Base-by-base conservation (phyloP, 345 rosid genomes). In the Eucalyptus caleyi region DNA sequence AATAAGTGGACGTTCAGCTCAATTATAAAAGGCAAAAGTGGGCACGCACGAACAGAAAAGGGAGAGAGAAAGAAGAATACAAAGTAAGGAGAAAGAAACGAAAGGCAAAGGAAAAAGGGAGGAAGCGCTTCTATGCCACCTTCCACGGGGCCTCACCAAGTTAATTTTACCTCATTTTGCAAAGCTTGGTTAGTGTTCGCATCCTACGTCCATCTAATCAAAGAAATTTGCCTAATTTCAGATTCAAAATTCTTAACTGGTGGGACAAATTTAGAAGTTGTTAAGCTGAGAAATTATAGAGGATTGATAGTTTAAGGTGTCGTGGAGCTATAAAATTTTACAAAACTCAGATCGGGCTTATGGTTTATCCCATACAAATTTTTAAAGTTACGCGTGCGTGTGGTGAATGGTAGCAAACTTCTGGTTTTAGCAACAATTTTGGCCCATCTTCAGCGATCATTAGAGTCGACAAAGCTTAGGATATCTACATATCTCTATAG, bases 321-420 rank as follows among this genome's bases (percentile, higher is more conserved):
- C 0, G 5, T n/a, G 5, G 6, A 30, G 72, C 3, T 15, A 1
- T 65, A n/a, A n/a, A 7, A n/a, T 65, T 65, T 65, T 7, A 65
- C 8, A 65, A 14, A 65, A 15, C 18, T 14, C 10, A 4, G 4
- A 4, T 65, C 5, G 2, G 9, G 5, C 18, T 62, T 13, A 62
- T 2, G 4, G 0, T 62, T 62, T 12, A 30, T n/a, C 69, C 5
- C 4, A 30, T 27, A 4, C 7, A n/a, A 30, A 30, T 27, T 13
- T 62, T 30, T 3, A 30, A 62, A 30, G 5, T 27, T 30, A 27
- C 15, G 9, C 9, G 1, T 16, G 53, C 0, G 16, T 0, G 16
- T 62, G 69, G 8, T 60, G 16, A 27, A 62, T n/a, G 8, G 18
- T 62, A 62, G 69, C 32, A 6, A 62, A 62, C 16, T 62, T 30